These are phyloP conservation scores for Arctostaphylos glauca DNA, from an alignment of 148 eudicot species.

Conservation along the genomic window DNA sequence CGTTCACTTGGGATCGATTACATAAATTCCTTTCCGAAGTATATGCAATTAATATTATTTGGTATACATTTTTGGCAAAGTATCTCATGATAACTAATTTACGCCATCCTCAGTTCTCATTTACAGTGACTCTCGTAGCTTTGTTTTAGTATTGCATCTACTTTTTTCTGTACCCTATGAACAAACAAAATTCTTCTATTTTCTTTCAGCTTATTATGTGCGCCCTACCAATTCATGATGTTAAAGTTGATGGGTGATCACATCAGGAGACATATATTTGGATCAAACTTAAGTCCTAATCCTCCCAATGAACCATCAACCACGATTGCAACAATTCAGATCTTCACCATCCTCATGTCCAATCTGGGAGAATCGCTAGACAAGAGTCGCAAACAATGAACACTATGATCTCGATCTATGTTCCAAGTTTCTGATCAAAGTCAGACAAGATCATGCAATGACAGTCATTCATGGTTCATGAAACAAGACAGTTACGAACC, in stretches of 20 bases:
- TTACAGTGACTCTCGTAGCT: not conserved
- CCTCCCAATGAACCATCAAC: not conserved
- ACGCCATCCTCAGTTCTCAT: not conserved
- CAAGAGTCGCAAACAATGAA: too few relatives aligned
- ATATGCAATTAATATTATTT: not conserved
- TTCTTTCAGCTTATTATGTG: not conserved
- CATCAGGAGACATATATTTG: too few relatives aligned
- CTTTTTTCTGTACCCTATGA: not conserved
- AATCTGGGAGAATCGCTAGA: too few relatives aligned
- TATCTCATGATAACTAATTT: not conserved
- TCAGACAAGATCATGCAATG: not conserved
- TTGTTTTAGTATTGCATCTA: not conserved
- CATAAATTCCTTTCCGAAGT: not conserved
- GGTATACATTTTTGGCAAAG: not conserved
- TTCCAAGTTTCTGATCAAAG: not conserved
- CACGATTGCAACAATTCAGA: not conserved
- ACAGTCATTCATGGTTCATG: not conserved
- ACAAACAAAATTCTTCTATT: not conserved
- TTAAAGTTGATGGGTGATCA: too few relatives aligned
- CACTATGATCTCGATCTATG: not conserved
- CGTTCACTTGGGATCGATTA: not conserved
- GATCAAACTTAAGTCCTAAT: not conserved
- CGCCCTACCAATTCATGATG: too few relatives aligned
- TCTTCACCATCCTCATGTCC: not conserved
- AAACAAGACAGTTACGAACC: conserved; percentile 26